Evolutionary conservation across 2,329 filamentous ascomycete species (phyloP).

Genomic region (Didymellaceae sp.): DNA sequence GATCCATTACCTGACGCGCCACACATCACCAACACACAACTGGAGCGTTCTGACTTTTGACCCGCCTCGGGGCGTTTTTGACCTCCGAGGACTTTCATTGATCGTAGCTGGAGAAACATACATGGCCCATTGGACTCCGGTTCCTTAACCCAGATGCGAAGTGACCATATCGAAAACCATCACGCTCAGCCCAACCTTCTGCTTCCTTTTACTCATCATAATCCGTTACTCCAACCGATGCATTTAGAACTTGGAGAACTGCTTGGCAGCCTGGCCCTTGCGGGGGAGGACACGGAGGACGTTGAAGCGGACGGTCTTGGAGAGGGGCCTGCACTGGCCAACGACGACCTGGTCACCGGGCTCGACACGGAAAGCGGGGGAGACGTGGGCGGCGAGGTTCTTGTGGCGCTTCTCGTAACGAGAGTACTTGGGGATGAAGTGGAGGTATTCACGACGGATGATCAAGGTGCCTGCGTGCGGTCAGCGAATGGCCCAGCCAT

Average conservation of each 20-base stretch:
- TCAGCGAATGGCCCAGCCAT: slow-evolving; percentile 56
- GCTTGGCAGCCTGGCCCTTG: slow-evolving; percentile 97
- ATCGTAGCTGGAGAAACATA: slow-evolving; percentile 51
- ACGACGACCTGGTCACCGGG: slow-evolving; percentile 99
- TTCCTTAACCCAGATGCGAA: slow-evolving; percentile 50
- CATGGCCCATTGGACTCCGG: slow-evolving; percentile 50
- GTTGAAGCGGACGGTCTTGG: slow-evolving; percentile 99
- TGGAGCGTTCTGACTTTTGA: slow-evolving; percentile 39
- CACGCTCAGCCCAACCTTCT: slow-evolving; percentile 36
- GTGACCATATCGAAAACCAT: slow-evolving; percentile 46
- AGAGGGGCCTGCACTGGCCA: slow-evolving; percentile 98
- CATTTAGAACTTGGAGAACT: slow-evolving; percentile 96
- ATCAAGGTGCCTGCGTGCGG: slow-evolving; percentile 71
- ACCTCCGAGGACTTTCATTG: slow-evolving; percentile 49
- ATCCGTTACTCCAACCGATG: slow-evolving; percentile 37
- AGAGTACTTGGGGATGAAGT: slow-evolving; percentile 99
- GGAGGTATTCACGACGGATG: slow-evolving; percentile 99
- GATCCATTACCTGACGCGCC: not conserved
- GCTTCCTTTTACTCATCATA: slow-evolving; percentile 37
- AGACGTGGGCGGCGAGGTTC: slow-evolving; percentile 99
- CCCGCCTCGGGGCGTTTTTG: slow-evolving; percentile 46
- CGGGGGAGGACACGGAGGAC: slow-evolving; percentile 97
- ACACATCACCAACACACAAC: slow-evolving; percentile 14
- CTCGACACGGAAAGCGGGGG: slow-evolving; percentile 99
- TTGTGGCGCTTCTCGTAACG: slow-evolving; percentile 99